Percentiles rank a stretch among this genome's conserved stretches.
Evolutionary conservation across 306 rosid species (phyloP).

Genomic region (Arachis stenosperma): DNA sequence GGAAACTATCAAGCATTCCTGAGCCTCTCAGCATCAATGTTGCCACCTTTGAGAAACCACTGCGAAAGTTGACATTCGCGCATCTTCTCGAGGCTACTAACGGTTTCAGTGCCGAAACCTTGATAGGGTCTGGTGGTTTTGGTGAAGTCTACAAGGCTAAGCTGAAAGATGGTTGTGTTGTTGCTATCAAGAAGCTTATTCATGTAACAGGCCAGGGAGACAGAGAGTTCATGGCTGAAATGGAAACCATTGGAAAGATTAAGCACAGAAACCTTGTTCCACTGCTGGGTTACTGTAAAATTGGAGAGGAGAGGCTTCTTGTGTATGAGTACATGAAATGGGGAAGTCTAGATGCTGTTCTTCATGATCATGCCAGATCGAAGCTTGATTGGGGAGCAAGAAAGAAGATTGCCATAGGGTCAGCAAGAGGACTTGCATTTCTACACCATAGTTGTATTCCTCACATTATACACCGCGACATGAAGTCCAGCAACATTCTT

Average conservation of each 20-base stretch:
- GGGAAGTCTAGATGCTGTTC: conserved; percentile 80
- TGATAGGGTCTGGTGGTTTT: conserved; percentile 87
- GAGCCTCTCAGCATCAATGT: conserved; percentile 78
- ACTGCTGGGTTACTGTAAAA: conserved; percentile 73
- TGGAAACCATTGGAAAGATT: conserved; percentile 87
- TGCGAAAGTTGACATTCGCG: conserved; percentile 68
- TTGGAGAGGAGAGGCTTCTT: conserved; percentile 87
- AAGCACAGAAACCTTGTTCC: conserved; percentile 82
- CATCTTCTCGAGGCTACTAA: conserved; percentile 86
- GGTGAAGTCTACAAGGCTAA: conserved; percentile 86
- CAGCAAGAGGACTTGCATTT: conserved; percentile 86
- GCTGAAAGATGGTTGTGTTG: conserved; percentile 67
- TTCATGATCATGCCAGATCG: conserved; percentile 59
- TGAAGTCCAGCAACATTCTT: conserved; percentile 89
- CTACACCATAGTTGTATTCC: conserved; percentile 88
- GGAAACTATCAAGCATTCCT: conserved; percentile 69
- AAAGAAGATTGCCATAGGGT: conserved; percentile 73
- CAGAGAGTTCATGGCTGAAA: conserved; percentile 87
- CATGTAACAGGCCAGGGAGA: conserved; percentile 81
- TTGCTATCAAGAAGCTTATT: conserved; percentile 82
- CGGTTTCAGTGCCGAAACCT: conserved; percentile 72
- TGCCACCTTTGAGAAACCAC: conserved; percentile 77
- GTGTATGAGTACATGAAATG: conserved; percentile 88
- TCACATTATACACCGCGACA: conserved; percentile 83
- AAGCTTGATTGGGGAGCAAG: conserved; percentile 70